These are phyloP conservation scores for Isabelozyma heimii DNA, from an alignment of 805 yeast species.

Conservation along the genomic window DNA sequence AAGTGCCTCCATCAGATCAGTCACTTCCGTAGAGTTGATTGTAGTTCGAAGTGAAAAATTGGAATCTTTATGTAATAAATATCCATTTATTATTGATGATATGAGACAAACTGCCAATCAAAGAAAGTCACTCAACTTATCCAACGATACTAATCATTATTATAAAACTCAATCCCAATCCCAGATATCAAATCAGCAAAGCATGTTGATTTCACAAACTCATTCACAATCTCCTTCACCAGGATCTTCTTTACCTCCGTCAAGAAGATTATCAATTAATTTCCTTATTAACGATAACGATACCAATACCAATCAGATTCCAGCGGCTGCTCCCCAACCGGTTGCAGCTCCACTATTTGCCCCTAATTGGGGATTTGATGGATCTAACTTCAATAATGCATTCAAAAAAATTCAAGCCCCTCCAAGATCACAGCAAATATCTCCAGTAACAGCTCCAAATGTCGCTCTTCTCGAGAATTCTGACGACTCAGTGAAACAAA, in stretches of 20 bases:
- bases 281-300: conserved; percentile 12
- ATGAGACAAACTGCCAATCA: conserved; percentile 60
- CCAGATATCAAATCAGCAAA: background rate
- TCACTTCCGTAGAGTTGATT: conserved; percentile 57
- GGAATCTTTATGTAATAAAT: conserved; percentile 52
- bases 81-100: conserved; percentile 57
- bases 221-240: background rate
- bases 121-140: conserved; percentile 35
- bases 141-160: background rate
- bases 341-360: conserved; percentile 2
- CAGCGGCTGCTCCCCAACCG: background rate
- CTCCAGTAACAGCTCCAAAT: background rate
- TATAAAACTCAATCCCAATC: background rate
- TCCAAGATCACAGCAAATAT: background rate
- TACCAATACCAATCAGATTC: background rate
- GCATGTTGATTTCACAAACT: background rate
- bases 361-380: conserved; percentile 2
- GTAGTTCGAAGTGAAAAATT: conserved; percentile 57
- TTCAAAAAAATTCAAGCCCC: background rate
- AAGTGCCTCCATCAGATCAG: conserved; percentile 64
- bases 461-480: background rate
- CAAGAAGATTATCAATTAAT: conserved; percentile 18
- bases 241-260: conserved; percentile 10
- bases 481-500: background rate
- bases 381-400: background rate